Evolutionary conservation across 225 moss, liverwort and hornwort species (phyloP).

Genomic region (Climacium dendroides): DNA sequence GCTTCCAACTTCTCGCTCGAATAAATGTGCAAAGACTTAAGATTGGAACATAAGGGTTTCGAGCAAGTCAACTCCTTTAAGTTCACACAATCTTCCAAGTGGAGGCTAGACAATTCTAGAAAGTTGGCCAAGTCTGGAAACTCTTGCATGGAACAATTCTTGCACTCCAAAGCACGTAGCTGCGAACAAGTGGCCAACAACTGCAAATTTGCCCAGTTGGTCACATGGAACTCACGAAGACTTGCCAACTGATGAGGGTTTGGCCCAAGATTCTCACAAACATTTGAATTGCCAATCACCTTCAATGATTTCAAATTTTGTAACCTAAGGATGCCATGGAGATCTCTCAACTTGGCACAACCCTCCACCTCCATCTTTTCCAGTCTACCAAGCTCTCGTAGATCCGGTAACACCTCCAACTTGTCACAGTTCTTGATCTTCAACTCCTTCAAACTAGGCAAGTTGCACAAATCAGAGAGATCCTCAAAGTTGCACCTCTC

Average conservation of each 20-base stretch:
- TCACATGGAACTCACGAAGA: accelerated
- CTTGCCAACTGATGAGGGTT: too few species aligned
- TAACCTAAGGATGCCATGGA: neutral
- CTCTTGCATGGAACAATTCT: accelerated
- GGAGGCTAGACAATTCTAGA: too few species aligned
- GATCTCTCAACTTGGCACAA: accelerated
- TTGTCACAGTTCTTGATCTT: accelerated
- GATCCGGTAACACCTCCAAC: neutral
- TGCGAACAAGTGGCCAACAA: accelerated
- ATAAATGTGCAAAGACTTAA: accelerated
- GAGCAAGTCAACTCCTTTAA: neutral
- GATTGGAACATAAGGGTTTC: accelerated
- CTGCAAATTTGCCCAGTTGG: accelerated
- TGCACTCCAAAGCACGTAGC: accelerated
- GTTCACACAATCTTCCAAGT: accelerated
- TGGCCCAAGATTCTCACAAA: too few species aligned
- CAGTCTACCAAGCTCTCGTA: accelerated
- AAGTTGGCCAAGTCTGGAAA: neutral
- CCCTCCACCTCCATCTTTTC: accelerated
- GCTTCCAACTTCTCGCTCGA: neutral
- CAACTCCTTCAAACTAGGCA: accelerated
- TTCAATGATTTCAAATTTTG: accelerated
- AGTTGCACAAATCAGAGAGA: accelerated
- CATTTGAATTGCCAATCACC: accelerated
- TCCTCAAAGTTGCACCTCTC: accelerated